These are phyloP conservation scores for Begonia loranthoides DNA, from an alignment of 306 rosid species.

Conservation along the genomic window DNA sequence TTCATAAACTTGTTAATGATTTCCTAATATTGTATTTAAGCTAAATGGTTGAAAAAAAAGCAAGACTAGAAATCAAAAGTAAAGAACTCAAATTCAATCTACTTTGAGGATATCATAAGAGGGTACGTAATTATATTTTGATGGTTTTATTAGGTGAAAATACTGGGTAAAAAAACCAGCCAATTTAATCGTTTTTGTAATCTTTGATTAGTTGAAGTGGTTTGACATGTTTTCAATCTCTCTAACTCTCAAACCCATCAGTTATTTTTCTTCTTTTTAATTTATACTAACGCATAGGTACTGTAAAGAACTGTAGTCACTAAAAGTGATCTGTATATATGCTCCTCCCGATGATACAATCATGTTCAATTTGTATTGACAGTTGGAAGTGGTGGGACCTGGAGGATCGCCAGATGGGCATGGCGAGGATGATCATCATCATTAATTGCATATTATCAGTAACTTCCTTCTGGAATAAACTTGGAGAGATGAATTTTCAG, in stretches of 20 bases:
- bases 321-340: not conserved
- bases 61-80: too few species aligned
- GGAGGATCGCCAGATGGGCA: constrained; percentile 35
- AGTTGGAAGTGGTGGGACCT: constrained; percentile 31
- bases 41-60: too few species aligned
- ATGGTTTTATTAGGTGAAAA: not conserved
- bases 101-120: not conserved
- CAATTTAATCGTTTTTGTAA: not conserved
- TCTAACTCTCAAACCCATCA: not conserved
- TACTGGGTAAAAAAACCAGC: not conserved
- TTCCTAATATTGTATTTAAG: too few species aligned
- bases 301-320: too few species aligned
- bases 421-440: constrained; percentile 23
- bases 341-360: not conserved
- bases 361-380: constrained; percentile 6
- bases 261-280: not conserved
- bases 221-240: too few species aligned
- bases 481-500: constrained; percentile 1
- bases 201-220: not conserved
- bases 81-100: not conserved
- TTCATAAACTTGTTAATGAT: too few species aligned
- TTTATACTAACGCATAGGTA: not conserved
- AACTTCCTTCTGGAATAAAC: constrained; percentile 4
- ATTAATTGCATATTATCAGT: constrained; percentile 6
- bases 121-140: not conserved